Base-by-base conservation (phyloP, 2,329 filamentous ascomycete species). In the Clonostachys solani region DNA sequence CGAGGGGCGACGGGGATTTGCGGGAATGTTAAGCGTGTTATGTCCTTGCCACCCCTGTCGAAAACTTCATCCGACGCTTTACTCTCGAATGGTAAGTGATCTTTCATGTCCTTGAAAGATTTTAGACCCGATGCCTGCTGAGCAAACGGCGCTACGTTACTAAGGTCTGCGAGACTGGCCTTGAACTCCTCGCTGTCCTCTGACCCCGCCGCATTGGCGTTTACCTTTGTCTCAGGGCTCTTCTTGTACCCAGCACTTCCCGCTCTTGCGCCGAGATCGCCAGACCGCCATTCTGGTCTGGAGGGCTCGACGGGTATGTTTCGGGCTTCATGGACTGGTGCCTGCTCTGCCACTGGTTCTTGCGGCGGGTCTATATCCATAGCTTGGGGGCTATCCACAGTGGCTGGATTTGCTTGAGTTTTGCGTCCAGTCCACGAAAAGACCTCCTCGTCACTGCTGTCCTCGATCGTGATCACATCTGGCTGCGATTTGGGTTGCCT, bases 301-400 rank as follows among this genome's bases (percentile, higher is more conserved):
- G 77, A 74, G 0, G 80, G 80, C 54, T 83, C 80, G 12, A 82
- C 75, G 2, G 72, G 71, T 36, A 83, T 81, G 36, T 75, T 79
- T 33, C 80, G 72, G 17, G 71, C 71, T 34, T 38, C 56, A 46
- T 51, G 60, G 23, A 29, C 23, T 29, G 45, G 51, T 42, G 52
- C 50, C 13, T 49, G 50, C 10, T 54, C 50, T 9, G 43, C 49
- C 34, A 43, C 56, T 45, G 43, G 60, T 46, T 52, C 65, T 57
- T 49, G 53, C 35, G 80, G 78, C 5, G 77, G 72, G 55, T 86
- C 82, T 44, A 86, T 83, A 52, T 86, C 82, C 82, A 86, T 86
- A 13, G 81, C 79, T 48, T 75, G 78, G 4, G 80, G 77, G 51
- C 75, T 81, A 35, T 69, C 69, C 12, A 61, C 60, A 17, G 54